Conservation (phyloP, 805 yeast species). For the Yarrowia yakushimensis region DNA sequence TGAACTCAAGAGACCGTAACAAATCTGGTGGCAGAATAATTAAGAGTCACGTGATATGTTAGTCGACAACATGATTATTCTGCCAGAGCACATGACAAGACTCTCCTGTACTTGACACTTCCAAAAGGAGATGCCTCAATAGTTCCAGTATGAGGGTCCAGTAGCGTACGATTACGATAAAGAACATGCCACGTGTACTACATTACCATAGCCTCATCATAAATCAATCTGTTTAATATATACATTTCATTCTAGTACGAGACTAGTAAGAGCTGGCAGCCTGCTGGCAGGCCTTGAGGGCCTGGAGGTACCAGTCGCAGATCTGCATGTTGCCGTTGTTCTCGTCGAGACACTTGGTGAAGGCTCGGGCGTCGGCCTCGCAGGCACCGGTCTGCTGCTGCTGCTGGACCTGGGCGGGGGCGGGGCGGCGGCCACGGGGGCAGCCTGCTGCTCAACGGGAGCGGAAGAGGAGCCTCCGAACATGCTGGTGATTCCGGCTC, state of each 20-base stretch:
- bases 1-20: no score
- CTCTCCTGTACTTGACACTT: no score
- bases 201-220: no score
- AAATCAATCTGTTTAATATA: constrained; percentile 2
- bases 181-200: not conserved
- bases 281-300: constrained; percentile 95
- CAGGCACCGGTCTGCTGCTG: constrained; percentile 54
- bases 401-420: constrained; percentile 37
- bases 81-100: no score
- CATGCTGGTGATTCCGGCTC: constrained; percentile 88
- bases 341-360: constrained; percentile 92
- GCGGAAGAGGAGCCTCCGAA: constrained; percentile 63
- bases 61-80: no score
- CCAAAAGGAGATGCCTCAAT: no score
- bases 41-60: no score
- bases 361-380: constrained; percentile 89
- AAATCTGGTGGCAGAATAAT: no score
- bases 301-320: constrained; percentile 95
- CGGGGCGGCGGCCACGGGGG: constrained; percentile 42
- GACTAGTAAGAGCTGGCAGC: constrained; percentile 75
- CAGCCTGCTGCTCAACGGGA: constrained; percentile 48
- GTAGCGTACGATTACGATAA: no score
- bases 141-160: no score
- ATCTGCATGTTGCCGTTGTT: constrained; percentile 94
- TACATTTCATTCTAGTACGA: not conserved